Evolutionary conservation across 805 yeast genomes (phyloP), one percentile per base, ranked within the genome.

Genomic region (Limtongozyma cylindracea): DNA sequence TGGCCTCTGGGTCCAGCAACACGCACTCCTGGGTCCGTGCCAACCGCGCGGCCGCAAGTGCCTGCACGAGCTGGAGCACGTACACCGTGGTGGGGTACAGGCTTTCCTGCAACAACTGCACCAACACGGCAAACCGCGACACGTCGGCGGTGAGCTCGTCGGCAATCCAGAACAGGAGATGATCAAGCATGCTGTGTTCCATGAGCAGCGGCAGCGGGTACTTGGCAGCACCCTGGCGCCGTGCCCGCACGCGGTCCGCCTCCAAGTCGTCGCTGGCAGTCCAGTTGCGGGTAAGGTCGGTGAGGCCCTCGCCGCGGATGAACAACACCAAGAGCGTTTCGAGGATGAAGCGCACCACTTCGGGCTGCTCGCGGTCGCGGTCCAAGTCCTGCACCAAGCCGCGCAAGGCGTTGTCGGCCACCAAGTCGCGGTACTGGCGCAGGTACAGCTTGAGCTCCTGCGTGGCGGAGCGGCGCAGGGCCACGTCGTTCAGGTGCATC

Each of bases 111-210:
- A 69, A 39, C 13, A 68, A 62, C 12, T 44, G 41, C 19, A 51
- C 28, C 17, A 52, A 27, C 18, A 39, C 29, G 11, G 29, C 25
- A 18, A 51, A 27, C 11, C 39, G 29, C 13, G 35, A 42, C 10
- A 34, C 43, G 21, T 41, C 44, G 27, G 74, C 82, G 2, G 82
- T 72, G 33, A 88, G 50, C 35, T 78, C 95, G 43, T 88, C 98
- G 0, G 96, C 78, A 16, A 88, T 74, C 92, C 95, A 82, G 25
- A 82, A 46, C 1, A 94, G 74, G 31, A 88, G 74, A 35, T 78
- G 91, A 38, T 82, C 96, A 8, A 65, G 61, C 4, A 50, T 44
- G 3, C 55, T 56, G 19, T 60, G 59, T 22, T 57, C 64, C 41
- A 60, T 45, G 13, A 65, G 47, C 11, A 67, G 45, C 3, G 88